These are phyloP conservation scores for Triangularia setosa DNA, from an alignment of 2,329 filamentous ascomycete species.

Conservation along the genomic window DNA sequence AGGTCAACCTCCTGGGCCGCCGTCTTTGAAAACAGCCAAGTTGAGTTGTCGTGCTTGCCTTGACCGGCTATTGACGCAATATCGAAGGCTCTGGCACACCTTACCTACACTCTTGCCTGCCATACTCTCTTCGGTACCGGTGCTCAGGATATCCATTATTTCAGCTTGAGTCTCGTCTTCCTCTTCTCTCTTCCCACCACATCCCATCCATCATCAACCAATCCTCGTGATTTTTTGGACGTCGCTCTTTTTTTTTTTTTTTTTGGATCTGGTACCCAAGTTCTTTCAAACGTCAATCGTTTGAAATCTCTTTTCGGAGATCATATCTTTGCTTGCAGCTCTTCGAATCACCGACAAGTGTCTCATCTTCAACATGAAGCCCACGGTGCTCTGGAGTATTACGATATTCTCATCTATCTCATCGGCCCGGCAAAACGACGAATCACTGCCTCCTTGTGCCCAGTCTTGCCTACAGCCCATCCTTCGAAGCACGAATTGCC, in stretches of 20 bases:
- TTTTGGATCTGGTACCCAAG: constrained; percentile 22
- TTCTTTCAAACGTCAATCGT: constrained; percentile 13
- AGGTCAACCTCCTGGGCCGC: not conserved
- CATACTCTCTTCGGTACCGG: not conserved
- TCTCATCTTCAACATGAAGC: constrained; percentile 14
- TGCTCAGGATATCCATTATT: not conserved
- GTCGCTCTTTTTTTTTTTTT: constrained; percentile 20
- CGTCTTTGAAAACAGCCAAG: not conserved
- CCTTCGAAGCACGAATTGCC: not conserved
- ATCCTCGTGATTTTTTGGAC: constrained; percentile 16
- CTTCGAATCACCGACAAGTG: constrained; percentile 1
- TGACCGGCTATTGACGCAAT: not conserved
- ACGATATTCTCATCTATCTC: constrained; percentile 15
- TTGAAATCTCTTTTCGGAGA: constrained; percentile 17
- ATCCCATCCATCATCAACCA: constrained; percentile 17
- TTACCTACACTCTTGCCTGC: not conserved
- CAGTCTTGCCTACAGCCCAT: constrained; percentile 5
- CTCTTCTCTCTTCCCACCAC: constrained; percentile 10
- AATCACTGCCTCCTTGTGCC: constrained; percentile 11
- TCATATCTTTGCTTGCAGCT: constrained; percentile 16
- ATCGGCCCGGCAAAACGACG: constrained; percentile 1
- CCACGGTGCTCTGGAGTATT: constrained; percentile 14
- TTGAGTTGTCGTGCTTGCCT: not conserved
- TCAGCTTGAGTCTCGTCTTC: not conserved
- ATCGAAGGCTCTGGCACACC: not conserved